Conservation (phyloP, 306 rosid species). For the Pachyrhizus erosus region DNA sequence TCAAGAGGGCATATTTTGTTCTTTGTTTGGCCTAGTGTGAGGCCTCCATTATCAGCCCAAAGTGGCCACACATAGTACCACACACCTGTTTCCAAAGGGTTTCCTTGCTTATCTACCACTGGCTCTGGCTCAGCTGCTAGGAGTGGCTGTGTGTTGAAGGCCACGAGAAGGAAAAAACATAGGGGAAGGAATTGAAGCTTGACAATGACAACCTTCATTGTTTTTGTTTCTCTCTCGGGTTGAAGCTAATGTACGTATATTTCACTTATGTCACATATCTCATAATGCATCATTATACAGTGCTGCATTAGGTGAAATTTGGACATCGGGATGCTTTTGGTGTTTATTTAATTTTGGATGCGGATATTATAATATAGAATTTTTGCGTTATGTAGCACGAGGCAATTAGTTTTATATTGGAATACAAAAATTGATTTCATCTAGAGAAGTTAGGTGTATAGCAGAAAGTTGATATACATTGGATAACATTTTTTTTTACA, state of each 20-base stretch:
- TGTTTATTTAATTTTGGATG: too few species aligned
- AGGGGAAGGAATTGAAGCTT: slow-evolving; percentile 20
- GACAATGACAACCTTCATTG: slow-evolving; percentile 29
- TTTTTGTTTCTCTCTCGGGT: not conserved
- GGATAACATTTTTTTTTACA: too few species aligned
- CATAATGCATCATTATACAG: not conserved
- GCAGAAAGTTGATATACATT: too few species aligned
- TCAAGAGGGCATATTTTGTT: slow-evolving; percentile 46
- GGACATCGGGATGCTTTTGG: too few species aligned
- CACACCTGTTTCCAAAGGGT: slow-evolving; percentile 14
- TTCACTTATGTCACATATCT: not conserved
- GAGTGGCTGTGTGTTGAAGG: not conserved
- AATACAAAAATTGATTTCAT: too few species aligned
- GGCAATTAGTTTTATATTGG: too few species aligned
- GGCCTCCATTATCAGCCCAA: slow-evolving; percentile 44
- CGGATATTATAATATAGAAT: too few species aligned
- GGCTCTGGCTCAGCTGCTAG: slow-evolving; percentile 32
- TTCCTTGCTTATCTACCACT: slow-evolving; percentile 43
- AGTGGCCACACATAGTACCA: slow-evolving; percentile 49
- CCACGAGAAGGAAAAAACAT: slow-evolving; percentile 4
- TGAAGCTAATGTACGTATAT: not conserved
- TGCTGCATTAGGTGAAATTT: too few species aligned
- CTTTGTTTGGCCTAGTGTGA: slow-evolving; percentile 36
- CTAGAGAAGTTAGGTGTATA: too few species aligned
- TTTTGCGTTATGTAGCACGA: too few species aligned